Evolutionary conservation across 2,329 filamentous ascomycete species (phyloP).

Genomic region (Esteya vermicola): DNA sequence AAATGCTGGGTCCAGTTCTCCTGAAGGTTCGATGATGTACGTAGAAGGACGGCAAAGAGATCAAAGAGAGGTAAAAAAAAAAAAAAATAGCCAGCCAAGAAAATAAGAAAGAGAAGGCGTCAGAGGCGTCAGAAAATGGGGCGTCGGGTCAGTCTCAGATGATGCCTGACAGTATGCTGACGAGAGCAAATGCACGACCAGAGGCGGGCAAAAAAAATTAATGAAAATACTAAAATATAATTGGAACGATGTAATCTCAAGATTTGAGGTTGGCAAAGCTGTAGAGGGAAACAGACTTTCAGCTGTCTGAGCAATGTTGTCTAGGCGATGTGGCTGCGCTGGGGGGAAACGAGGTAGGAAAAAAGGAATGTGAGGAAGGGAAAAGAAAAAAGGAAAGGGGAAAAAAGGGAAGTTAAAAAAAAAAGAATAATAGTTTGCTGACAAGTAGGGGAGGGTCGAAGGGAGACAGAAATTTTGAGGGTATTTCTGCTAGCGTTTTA

Average conservation of each 20-base stretch:
- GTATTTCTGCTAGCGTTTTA: slow-evolving; percentile 3
- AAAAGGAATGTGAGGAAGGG: neutral
- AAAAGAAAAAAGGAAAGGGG: neutral
- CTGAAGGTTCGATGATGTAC: no score
- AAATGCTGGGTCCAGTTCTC: no score
- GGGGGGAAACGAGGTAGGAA: neutral
- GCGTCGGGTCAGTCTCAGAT: no score
- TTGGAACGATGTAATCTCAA: neutral
- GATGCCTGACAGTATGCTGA: no score
- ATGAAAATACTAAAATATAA: neutral
- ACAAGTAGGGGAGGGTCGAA: neutral
- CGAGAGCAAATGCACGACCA: no score
- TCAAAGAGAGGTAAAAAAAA: neutral
- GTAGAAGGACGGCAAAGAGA: neutral
- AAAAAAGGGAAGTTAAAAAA: neutral
- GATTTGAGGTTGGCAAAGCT: neutral
- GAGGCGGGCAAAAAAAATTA: neutral
- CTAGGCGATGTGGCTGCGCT: no score
- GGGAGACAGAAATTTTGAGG: slow-evolving; percentile 3
- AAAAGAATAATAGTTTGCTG: neutral
- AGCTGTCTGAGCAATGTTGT: neutral
- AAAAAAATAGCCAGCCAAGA: slow-evolving; percentile 1
- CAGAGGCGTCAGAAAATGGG: no score
- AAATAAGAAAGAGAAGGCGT: slow-evolving; percentile 1
- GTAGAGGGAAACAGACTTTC: neutral